Conservation (phyloP, 805 yeast species). For the Spathaspora boniae region DNA sequence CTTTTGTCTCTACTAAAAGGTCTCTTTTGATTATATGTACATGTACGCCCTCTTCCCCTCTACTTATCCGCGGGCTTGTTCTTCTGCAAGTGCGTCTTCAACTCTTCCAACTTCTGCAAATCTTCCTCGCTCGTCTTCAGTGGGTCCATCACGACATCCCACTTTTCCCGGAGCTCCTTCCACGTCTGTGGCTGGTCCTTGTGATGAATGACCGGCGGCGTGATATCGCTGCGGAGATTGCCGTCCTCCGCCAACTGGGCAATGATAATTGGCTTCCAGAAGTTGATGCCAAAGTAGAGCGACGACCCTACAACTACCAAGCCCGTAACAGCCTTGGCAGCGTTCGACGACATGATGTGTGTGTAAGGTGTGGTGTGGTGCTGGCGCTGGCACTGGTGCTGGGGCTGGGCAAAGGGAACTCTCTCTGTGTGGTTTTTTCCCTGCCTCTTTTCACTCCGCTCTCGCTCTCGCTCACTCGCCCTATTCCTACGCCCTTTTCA, state of each 20-base stretch:
- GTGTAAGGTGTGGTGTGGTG: no score
- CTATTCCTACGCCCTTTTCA: slow-evolving; percentile 11
- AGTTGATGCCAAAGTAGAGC: slow-evolving; percentile 45
- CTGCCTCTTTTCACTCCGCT: no score
- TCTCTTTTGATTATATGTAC: not conserved
- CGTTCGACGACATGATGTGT: no score
- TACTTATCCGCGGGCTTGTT: slow-evolving; percentile 3
- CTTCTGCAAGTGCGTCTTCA: slow-evolving; percentile 1
- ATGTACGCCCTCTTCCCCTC: not conserved
- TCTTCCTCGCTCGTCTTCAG: slow-evolving; percentile 4
- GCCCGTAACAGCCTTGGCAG: no score
- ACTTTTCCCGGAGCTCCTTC: slow-evolving; percentile 33
- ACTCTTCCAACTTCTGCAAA: slow-evolving; percentile 3
- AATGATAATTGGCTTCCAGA: slow-evolving; percentile 62
- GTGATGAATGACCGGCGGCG: slow-evolving; percentile 41
- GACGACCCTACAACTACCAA: slow-evolving; percentile 6
- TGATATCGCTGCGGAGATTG: slow-evolving; percentile 56
- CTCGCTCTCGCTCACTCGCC: slow-evolving; percentile 9
- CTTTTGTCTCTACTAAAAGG: not conserved
- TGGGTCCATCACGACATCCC: slow-evolving; percentile 31
- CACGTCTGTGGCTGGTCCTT: slow-evolving; percentile 35
- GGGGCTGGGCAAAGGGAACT: no score
- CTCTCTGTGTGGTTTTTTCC: no score
- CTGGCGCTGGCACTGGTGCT: no score
- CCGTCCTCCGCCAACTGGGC: slow-evolving; percentile 60